Evolutionary conservation across 2,329 filamentous ascomycete genomes (phyloP).

Genomic region (Trematosphaeria pertusa): DNA sequence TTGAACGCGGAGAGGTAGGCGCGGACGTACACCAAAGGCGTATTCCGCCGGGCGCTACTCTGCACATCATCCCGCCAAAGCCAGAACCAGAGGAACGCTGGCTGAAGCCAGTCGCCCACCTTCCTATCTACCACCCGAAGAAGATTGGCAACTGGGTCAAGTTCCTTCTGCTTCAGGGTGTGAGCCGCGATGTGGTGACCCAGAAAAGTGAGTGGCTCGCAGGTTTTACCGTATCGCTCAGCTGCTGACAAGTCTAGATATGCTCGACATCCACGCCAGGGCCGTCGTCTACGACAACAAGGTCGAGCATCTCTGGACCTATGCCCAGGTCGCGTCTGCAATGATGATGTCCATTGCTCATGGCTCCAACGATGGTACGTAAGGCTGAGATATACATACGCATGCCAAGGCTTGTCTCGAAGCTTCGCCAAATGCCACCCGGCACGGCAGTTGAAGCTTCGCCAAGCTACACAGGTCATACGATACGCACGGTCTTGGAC

Average conservation of each 20-base stretch:
- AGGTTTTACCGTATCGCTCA: neutral
- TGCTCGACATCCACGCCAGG: slow-evolving; percentile 43
- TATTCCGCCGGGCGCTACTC: too few species aligned
- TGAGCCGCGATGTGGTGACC: slow-evolving; percentile 47
- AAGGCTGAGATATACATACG: too few species aligned
- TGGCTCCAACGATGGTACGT: slow-evolving; percentile 69
- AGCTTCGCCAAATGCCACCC: too few species aligned
- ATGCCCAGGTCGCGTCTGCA: slow-evolving; percentile 57
- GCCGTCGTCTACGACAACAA: slow-evolving; percentile 39
- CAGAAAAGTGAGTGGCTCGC: slow-evolving; percentile 36
- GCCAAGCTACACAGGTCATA: too few species aligned
- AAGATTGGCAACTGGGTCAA: slow-evolving; percentile 47
- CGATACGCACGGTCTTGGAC: too few species aligned
- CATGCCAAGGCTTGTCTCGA: too few species aligned
- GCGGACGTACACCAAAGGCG: too few species aligned
- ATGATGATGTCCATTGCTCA: slow-evolving; percentile 55
- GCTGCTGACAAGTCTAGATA: slow-evolving; percentile 14
- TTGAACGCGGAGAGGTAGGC: too few species aligned
- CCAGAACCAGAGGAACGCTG: slow-evolving; percentile 30
- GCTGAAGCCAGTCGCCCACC: slow-evolving; percentile 37
- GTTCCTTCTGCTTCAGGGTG: slow-evolving; percentile 51
- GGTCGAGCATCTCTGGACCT: slow-evolving; percentile 45
- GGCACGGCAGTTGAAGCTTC: too few species aligned
- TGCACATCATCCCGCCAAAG: slow-evolving; percentile 5
- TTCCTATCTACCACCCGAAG: slow-evolving; percentile 26